These are phyloP conservation scores for Phaffia tasmanica DNA, from an alignment of 768 basidiomycete genomes.

Conservation along the genomic window DNA sequence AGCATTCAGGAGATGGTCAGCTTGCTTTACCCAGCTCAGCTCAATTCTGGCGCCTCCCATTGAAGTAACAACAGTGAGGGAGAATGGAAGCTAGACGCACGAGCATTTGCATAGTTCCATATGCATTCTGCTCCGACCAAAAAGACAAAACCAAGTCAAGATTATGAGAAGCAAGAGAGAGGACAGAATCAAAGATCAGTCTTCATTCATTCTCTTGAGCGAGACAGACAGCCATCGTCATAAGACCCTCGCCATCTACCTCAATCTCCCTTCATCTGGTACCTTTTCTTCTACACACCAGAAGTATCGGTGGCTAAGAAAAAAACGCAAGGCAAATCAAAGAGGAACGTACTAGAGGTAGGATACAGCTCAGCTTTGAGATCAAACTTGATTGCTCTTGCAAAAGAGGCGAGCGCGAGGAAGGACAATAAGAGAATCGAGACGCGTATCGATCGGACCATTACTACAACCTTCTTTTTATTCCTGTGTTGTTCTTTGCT, in stretches of 20 bases:
- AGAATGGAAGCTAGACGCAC: conserved; percentile 1
- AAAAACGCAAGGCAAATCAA: not conserved
- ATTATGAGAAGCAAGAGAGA: not conserved
- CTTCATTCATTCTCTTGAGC: too few relatives aligned
- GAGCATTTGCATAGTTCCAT: conserved; percentile 82
- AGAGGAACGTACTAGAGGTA: conserved; percentile 41
- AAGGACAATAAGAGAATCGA: not conserved
- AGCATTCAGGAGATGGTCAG: not conserved
- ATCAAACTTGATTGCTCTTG: conserved; percentile 70
- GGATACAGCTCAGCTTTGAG: conserved; percentile 64
- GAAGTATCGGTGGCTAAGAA: not conserved
- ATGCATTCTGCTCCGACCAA: conserved; percentile 52
- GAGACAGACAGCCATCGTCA: not conserved
- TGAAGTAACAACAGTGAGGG: not conserved
- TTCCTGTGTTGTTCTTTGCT: too few relatives aligned
- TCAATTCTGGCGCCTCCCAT: too few relatives aligned
- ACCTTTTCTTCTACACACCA: not conserved
- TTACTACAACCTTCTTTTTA: too few relatives aligned
- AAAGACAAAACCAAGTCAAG: not conserved
- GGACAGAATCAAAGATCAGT: not conserved
- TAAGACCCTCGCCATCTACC: too few relatives aligned
- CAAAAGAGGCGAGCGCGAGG: conserved; percentile 28
- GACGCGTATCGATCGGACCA: too few relatives aligned
- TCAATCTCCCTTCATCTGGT: too few relatives aligned
- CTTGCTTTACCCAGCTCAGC: too few relatives aligned